Percentiles rank a stretch among this genome's conserved stretches.
phyloP scores from a whole-genome alignment of 331 rosid species.

The Spiraea crenata region DNA sequence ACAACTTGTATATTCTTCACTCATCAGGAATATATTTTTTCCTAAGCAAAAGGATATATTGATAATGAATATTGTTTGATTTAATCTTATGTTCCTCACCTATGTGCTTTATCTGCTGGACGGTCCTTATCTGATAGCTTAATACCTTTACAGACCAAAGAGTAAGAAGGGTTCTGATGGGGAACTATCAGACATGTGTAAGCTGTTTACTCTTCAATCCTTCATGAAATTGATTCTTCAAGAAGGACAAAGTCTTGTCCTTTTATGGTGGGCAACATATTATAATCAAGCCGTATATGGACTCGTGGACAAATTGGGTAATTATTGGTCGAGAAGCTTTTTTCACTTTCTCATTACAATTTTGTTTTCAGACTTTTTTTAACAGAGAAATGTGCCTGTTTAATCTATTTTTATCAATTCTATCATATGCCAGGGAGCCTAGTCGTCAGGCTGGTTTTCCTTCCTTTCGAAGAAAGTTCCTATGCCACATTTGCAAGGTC shows the following conservation, averaged over 20 bases:
- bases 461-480: slow-evolving; percentile 97
- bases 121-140: not conserved
- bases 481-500: slow-evolving; percentile 91
- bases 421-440: slow-evolving; percentile 71
- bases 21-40: not conserved
- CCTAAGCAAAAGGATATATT: not conserved
- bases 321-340: slow-evolving; percentile 25
- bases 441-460: slow-evolving; percentile 89
- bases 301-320: slow-evolving; percentile 87
- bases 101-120: slow-evolving; percentile 6
- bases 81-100: slow-evolving; percentile 8
- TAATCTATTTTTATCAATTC: slow-evolving; percentile 25
- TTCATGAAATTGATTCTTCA: slow-evolving; percentile 83
- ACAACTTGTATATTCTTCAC: not conserved
- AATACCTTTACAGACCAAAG: slow-evolving; percentile 50
- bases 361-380: not conserved
- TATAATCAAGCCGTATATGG: slow-evolving; percentile 93
- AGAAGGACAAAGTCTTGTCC: slow-evolving; percentile 96
- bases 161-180: slow-evolving; percentile 56
- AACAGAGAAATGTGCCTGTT: not conserved
- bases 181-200: slow-evolving; percentile 80
- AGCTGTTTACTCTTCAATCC: slow-evolving; percentile 77
- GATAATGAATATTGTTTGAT: not conserved
- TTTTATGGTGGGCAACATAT: slow-evolving; percentile 88
- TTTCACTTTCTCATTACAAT: slow-evolving; percentile 13